phyloP scores from a whole-genome alignment of 2,329 filamentous ascomycete genomes.

The Botryotinia convoluta region DNA sequence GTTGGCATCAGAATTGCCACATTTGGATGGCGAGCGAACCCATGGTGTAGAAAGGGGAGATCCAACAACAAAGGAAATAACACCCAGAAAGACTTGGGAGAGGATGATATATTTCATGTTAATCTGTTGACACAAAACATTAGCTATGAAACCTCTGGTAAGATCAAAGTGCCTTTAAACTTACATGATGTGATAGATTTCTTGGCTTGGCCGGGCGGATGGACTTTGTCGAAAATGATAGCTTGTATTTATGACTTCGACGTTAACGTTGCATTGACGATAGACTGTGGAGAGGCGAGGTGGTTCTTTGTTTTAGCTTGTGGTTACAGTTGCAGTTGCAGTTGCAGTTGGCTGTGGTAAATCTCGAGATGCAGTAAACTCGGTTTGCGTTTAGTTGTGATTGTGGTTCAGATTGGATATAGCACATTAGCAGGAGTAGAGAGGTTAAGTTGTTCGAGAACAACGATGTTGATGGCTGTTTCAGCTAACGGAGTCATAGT shows the following conservation, averaged over 20 bases:
- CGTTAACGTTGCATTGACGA: not conserved
- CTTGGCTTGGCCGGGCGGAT: not conserved
- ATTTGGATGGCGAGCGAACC: not conserved
- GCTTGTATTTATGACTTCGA: not conserved
- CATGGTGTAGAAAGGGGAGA: not conserved
- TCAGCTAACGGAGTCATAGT: not conserved
- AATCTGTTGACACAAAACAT: not conserved
- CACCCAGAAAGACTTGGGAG: not conserved
- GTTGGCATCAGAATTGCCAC: not conserved
- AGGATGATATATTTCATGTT: not conserved
- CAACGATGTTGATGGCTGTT: not conserved
- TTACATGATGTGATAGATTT: not conserved
- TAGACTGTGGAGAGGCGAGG: not conserved
- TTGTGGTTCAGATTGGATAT: not conserved
- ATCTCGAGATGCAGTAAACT: not conserved
- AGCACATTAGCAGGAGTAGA: not conserved
- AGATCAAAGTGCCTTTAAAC: not conserved
- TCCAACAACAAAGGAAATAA: not conserved
- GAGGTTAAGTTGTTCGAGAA: not conserved
- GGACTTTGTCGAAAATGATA: too few species aligned
- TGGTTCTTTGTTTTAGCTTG: not conserved
- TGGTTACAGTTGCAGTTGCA: not conserved
- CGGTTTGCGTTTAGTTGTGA: not conserved
- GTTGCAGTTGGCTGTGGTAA: not conserved
- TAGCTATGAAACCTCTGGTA: not conserved